Conservation (phyloP, 2,329 filamentous ascomycete genomes). For the Fusarium subtropicale region DNA sequence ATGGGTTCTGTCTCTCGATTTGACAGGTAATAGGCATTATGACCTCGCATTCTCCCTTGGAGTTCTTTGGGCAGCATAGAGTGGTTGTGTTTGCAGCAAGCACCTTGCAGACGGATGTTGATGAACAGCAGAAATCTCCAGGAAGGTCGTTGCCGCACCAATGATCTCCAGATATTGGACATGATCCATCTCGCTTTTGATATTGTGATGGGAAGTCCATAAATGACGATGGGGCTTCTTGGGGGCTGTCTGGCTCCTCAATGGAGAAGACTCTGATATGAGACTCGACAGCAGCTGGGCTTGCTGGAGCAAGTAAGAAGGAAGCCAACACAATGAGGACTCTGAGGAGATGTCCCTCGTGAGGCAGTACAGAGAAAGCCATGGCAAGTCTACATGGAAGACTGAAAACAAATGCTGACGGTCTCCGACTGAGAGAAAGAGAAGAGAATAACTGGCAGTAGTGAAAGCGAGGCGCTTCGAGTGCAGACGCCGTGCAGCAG, state of each 20-base stretch:
- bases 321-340: conserved; percentile 39
- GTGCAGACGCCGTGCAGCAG: conserved; percentile 38
- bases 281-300: conserved; percentile 33
- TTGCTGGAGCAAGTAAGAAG: conserved; percentile 35
- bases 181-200: conserved; percentile 35
- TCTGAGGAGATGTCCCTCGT: conserved; percentile 31
- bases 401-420: conserved; percentile 8
- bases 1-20: conserved; percentile 34
- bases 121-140: conserved; percentile 42
- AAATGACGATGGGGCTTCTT: conserved; percentile 2
- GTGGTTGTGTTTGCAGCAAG: conserved; percentile 46
- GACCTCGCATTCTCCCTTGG: conserved; percentile 23
- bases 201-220: conserved; percentile 21
- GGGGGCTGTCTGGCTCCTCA: conserved; percentile 25
- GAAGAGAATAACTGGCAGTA: conserved; percentile 20
- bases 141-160: conserved; percentile 39
- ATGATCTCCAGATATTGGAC: conserved; percentile 30
- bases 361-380: conserved; percentile 36
- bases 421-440: conserved; percentile 15
- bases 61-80: conserved; percentile 43
- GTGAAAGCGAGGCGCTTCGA: conserved; percentile 25
- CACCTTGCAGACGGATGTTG: conserved; percentile 35
- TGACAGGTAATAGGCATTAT: conserved; percentile 44
- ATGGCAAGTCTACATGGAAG: conserved; percentile 43
- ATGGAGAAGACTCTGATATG: conserved; percentile 28